phyloP scores from a whole-genome alignment of 768 basidiomycete genomes.

The Amyloporia xantha region DNA sequence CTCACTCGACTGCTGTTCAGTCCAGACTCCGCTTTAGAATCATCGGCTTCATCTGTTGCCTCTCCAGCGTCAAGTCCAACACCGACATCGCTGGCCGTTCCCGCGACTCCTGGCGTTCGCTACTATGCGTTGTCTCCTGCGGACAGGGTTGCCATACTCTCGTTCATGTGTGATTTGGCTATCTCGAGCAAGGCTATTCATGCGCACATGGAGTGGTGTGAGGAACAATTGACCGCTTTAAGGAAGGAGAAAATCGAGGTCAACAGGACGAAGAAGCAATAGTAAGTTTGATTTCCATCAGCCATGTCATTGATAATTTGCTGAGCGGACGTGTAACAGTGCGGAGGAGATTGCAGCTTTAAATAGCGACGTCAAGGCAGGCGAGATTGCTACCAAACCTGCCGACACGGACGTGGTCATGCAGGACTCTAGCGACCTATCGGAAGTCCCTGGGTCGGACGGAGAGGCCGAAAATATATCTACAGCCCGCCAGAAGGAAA shows the following conservation, averaged over 20 bases:
- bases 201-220: constrained; percentile 84
- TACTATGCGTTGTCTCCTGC: constrained; percentile 67
- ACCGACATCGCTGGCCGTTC: constrained; percentile 30
- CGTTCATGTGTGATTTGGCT: constrained; percentile 85
- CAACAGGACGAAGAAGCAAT: constrained; percentile 81
- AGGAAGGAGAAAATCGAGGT: constrained; percentile 95
- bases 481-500: constrained; percentile 29
- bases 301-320: neutral
- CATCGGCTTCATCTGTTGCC: constrained; percentile 41
- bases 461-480: constrained; percentile 55
- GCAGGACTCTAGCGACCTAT: constrained; percentile 67
- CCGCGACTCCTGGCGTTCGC: constrained; percentile 54
- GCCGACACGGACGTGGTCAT: constrained; percentile 50
- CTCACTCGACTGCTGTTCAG: constrained; percentile 69
- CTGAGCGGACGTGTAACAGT: constrained; percentile 31
- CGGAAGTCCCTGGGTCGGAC: constrained; percentile 61
- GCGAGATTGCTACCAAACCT: constrained; percentile 28
- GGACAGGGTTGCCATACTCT: constrained; percentile 80
- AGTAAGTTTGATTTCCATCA: constrained; percentile 61
- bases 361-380: constrained; percentile 41
- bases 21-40: constrained; percentile 44
- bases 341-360: constrained; percentile 70
- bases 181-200: constrained; percentile 88
- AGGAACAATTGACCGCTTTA: constrained; percentile 83
- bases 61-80: constrained; percentile 40